phyloP scores from a whole-genome alignment of 2,329 filamentous ascomycete species.

The Cyphellophora europaea region DNA sequence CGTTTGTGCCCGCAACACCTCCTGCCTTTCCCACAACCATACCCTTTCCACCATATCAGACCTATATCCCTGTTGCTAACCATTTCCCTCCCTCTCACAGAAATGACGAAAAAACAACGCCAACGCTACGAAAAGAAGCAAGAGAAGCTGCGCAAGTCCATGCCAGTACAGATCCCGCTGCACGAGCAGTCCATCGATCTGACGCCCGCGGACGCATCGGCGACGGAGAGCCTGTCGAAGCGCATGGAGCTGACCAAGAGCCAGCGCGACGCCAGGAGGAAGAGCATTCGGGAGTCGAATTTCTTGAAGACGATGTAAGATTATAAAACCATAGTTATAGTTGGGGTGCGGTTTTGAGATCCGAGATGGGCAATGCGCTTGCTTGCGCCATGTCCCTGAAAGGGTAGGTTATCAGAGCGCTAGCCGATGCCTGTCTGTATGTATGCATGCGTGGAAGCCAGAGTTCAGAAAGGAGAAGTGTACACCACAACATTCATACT shows the following conservation, averaged over 20 bases:
- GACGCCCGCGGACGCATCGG: constrained; percentile 28
- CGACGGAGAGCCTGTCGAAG: constrained; percentile 27
- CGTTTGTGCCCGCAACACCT: too few relatives aligned
- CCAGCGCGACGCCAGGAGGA: constrained; percentile 34
- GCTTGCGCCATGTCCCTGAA: too few relatives aligned
- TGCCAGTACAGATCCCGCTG: constrained; percentile 32
- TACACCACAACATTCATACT: too few relatives aligned
- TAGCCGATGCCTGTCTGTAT: neutral
- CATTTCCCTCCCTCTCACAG: constrained; percentile 4
- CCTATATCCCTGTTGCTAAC: constrained; percentile 1
- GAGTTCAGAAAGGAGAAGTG: too few relatives aligned
- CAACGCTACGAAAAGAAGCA: constrained; percentile 38
- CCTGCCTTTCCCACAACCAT: too few relatives aligned
- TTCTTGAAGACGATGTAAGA: constrained; percentile 39
- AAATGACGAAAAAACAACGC: constrained; percentile 37
- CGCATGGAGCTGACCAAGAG: constrained; percentile 34
- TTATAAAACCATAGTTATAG: too few relatives aligned
- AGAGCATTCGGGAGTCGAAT: constrained; percentile 37
- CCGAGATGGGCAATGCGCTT: neutral
- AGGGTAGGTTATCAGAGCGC: constrained; percentile 2
- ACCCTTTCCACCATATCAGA: too few relatives aligned
- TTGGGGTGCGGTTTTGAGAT: constrained; percentile 5
- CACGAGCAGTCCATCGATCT: constrained; percentile 38
- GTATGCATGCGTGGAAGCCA: too few relatives aligned
- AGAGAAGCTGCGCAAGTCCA: constrained; percentile 28